Base-by-base conservation (phyloP, 148 eudicot genomes). In the Rheum nobile region DNA sequence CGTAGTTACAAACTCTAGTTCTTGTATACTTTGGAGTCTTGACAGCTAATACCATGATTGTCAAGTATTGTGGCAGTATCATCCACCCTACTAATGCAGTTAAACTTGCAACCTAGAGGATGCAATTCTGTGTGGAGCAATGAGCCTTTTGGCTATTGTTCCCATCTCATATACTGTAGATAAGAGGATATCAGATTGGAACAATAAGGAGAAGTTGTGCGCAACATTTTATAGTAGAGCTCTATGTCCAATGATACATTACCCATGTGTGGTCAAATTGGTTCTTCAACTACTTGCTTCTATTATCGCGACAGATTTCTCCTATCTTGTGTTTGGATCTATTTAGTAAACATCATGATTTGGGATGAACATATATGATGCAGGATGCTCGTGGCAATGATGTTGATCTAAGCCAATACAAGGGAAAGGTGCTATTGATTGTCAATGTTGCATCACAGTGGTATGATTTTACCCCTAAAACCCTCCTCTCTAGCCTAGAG, bases 401-500 rank as follows among this genome's bases (percentile, higher is more conserved):
- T 73, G 94, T 89, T n/a, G 84, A 89, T 77, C 89, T 89, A 75
- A 85, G 91, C 84, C 73, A 55, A 32, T 89, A 87, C 83, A 87
- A 84, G 71, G 91, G 91, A 63, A 89, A 89, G 74, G 89, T 83
- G 71, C 81, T 89, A 42, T 71, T 89, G 75, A 84, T 89, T 74
- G 93, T 89, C 73, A 89, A 89, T 74, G 93, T 89, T 73, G 93
- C 93, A 26, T 89, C 93, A 48, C 86, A 89, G 59, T 89, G 93
- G 72, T 90, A 85, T 77, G 0, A 22, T 41, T 65, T 9, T 1
- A 34, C 32, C 61, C 6, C 0, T 22, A 5, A 48, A 19, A 0
- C 31, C 29, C 3, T 26, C 24, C n/a, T 61, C 28, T 61, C 31
- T 34, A 28, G 11, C 29, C 29, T 29, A 0, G 29, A 8, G 12